Conservation (phyloP, 176 grass and related monocot species). For the Echinochloa phyllopogon region DNA sequence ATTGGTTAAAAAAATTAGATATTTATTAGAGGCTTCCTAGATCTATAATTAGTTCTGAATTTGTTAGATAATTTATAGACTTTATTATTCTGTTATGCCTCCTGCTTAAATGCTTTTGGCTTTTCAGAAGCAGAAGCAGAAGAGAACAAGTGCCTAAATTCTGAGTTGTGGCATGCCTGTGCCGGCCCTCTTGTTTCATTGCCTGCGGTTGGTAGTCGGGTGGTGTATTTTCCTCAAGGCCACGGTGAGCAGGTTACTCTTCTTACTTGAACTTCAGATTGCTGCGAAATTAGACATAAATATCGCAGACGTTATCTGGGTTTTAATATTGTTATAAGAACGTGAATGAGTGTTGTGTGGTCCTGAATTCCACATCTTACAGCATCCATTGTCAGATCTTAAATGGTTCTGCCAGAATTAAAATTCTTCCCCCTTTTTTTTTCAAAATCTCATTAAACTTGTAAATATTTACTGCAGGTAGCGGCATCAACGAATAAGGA, state of each 20-base stretch:
- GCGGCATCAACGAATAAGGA: slow-evolving; percentile 95
- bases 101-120: slow-evolving; percentile 33
- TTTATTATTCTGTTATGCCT: background rate
- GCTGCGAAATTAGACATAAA: background rate
- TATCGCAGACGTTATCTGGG: slow-evolving; percentile 18
- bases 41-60: slow-evolving; percentile 5
- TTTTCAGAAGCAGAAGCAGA: slow-evolving; percentile 55
- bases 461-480: slow-evolving; percentile 58
- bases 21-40: slow-evolving; percentile 6
- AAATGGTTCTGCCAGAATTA: slow-evolving; percentile 6
- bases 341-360: slow-evolving; percentile 9
- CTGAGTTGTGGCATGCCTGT: slow-evolving; percentile 89
- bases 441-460: background rate
- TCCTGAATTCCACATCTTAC: slow-evolving; percentile 27
- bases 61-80: background rate
- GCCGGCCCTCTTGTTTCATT: slow-evolving; percentile 79
- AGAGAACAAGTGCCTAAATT: slow-evolving; percentile 75
- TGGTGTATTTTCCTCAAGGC: slow-evolving; percentile 90
- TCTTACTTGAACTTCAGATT: slow-evolving; percentile 35
- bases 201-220: slow-evolving; percentile 65
- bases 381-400: slow-evolving; percentile 6
- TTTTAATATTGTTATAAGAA: slow-evolving; percentile 5
- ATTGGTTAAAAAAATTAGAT: no score
- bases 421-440: background rate
- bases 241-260: slow-evolving; percentile 80